Conservation (phyloP, 2,329 filamentous ascomycete species). For the Fusarium xyrophilum region DNA sequence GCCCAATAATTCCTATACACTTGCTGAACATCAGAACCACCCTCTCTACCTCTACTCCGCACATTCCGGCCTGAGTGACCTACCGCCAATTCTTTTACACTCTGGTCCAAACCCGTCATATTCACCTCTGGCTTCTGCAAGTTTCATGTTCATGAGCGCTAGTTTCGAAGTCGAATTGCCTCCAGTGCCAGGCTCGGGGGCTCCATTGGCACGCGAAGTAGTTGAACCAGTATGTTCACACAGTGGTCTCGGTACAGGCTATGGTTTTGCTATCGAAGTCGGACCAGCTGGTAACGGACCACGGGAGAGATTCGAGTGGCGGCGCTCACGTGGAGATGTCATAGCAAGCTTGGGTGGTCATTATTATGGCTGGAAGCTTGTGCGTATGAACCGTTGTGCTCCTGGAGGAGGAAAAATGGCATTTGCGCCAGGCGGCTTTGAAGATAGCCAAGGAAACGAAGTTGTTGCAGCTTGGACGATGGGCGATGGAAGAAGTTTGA, state of each 20-base stretch:
- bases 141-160: conserved; percentile 15
- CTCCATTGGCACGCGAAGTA: conserved; percentile 15
- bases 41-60: conserved; percentile 33
- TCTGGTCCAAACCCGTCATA: conserved; percentile 29
- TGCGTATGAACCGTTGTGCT: conserved; percentile 24
- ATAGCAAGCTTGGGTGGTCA: conserved; percentile 24
- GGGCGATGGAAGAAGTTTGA: conserved; percentile 11
- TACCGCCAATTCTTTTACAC: conserved; percentile 33
- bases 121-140: conserved; percentile 32
- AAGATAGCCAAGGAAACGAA: conserved; percentile 31
- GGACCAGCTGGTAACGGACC: conserved; percentile 22
- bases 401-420: conserved; percentile 14
- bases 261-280: conserved; percentile 30
- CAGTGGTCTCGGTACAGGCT: conserved; percentile 12
- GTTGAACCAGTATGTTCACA: conserved; percentile 11
- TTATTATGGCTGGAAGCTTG: conserved; percentile 35
- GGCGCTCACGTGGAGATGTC: conserved; percentile 26
- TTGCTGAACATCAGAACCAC: conserved; percentile 32
- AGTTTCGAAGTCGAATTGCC: conserved; percentile 34
- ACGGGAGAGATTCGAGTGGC: conserved; percentile 38
- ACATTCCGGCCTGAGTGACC: conserved; percentile 17
- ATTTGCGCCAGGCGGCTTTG: conserved; percentile 20
- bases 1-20: conserved; percentile 1
- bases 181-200: conserved; percentile 21
- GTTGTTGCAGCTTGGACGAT: conserved; percentile 37